Conservation (phyloP, 768 basidiomycete genomes). For the Lactarius sanguifluus region DNA sequence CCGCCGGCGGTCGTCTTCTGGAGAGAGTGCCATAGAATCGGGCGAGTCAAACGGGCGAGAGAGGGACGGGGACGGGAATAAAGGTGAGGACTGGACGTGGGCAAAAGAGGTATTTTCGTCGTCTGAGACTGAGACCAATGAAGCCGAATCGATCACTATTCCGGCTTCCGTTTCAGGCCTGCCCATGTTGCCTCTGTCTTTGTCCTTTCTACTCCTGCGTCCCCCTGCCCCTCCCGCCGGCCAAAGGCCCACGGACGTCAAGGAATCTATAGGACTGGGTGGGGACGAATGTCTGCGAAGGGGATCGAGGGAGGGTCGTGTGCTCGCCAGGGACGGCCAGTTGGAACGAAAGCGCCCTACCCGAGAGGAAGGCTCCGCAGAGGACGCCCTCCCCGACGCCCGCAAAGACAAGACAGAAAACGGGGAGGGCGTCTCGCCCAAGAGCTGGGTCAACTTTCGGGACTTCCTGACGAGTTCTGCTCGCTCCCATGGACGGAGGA, state of each 20-base stretch:
- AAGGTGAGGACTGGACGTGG: background rate
- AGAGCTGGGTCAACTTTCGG: constrained; percentile 78
- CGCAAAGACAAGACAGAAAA: constrained; percentile 18
- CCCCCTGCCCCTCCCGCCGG: constrained; percentile 15
- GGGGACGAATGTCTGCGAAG: constrained; percentile 58
- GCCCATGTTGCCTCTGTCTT: constrained; percentile 9
- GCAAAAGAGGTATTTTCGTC: constrained; percentile 44
- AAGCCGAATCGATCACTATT: constrained; percentile 34
- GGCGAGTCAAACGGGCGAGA: constrained; percentile 48
- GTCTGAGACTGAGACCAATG: constrained; percentile 73
- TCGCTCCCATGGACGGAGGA: constrained; percentile 61
- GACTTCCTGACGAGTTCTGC: constrained; percentile 70
- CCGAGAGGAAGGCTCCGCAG: constrained; percentile 8
- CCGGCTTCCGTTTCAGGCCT: constrained; percentile 1
- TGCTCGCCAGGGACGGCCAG: constrained; percentile 4
- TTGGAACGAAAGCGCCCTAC: background rate
- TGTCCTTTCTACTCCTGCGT: constrained; percentile 4
- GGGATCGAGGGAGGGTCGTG: constrained; percentile 16
- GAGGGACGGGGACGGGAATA: constrained; percentile 26
- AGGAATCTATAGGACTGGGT: constrained; percentile 47
- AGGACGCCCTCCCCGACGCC: constrained; percentile 5
- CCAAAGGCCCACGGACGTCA: constrained; percentile 20
- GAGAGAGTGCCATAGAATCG: constrained; percentile 44
- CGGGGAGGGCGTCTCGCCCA: constrained; percentile 59
- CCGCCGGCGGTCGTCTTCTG: constrained; percentile 61